Evolutionary conservation across 768 basidiomycete species (phyloP).

Genomic region (Leccinum rimulosum): DNA sequence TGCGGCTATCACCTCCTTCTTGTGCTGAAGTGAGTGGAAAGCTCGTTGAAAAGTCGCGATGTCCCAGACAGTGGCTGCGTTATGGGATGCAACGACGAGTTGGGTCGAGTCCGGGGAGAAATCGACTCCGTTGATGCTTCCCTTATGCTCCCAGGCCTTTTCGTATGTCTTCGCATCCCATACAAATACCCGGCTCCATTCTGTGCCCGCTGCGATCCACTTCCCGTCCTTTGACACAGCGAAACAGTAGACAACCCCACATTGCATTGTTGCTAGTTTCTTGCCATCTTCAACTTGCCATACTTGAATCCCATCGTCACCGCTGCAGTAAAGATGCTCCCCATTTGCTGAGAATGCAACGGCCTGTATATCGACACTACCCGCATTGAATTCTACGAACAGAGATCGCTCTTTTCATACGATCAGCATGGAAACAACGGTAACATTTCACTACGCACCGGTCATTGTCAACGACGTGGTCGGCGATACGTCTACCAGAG

Average conservation of each 20-base stretch:
- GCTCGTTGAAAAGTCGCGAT: not conserved
- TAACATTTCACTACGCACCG: not conserved
- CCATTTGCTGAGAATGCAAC: not conserved
- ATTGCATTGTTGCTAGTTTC: not conserved
- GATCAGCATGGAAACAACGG: not conserved
- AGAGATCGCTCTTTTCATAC: not conserved
- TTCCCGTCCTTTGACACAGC: not conserved
- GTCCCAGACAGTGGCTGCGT: not conserved
- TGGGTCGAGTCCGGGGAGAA: not conserved
- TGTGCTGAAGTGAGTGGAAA: not conserved
- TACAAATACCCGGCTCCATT: not conserved
- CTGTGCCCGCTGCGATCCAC: not conserved
- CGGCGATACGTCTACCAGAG: not conserved
- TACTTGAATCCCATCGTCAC: not conserved
- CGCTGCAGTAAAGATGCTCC: not conserved
- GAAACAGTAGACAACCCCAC: not conserved
- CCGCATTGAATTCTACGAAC: not conserved
- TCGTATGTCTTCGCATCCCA: not conserved
- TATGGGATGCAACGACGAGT: not conserved
- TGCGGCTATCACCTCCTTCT: not conserved
- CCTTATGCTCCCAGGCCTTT: not conserved
- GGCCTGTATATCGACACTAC: not conserved
- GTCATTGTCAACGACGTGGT: not conserved
- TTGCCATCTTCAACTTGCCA: not conserved
- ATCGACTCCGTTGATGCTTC: not conserved